Percentiles rank a stretch among this genome's conserved stretches.
phyloP scores from a whole-genome alignment of 2,329 filamentous ascomycete species.

The Colletotrichum sp. region DNA sequence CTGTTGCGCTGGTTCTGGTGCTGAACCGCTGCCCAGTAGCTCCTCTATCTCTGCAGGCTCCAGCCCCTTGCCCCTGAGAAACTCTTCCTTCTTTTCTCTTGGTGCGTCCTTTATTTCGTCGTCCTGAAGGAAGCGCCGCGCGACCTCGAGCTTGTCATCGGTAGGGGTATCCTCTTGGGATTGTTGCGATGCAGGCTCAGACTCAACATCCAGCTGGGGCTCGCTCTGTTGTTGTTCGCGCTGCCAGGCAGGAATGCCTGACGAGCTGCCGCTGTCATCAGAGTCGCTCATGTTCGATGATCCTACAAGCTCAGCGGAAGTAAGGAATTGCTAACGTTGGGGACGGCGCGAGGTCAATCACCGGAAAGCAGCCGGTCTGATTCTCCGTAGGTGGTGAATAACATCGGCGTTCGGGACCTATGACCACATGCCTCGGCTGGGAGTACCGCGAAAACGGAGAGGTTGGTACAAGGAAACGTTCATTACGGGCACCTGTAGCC shows the following conservation, averaged over 20 bases:
- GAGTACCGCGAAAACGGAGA: neutral
- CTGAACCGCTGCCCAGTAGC: slow-evolving; percentile 53
- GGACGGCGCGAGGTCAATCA: neutral
- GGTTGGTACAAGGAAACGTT: neutral
- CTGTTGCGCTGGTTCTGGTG: slow-evolving; percentile 10
- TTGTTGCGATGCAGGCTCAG: slow-evolving; percentile 7
- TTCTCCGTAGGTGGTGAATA: neutral
- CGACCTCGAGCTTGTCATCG: slow-evolving; percentile 60
- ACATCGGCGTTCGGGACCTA: slow-evolving; percentile 12
- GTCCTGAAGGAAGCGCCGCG: slow-evolving; percentile 77
- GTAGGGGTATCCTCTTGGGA: slow-evolving; percentile 6
- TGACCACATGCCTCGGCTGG: slow-evolving; percentile 24
- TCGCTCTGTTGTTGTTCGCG: slow-evolving; percentile 22
- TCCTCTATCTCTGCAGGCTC: slow-evolving; percentile 68
- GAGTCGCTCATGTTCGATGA: slow-evolving; percentile 35
- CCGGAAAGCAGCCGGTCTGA: neutral
- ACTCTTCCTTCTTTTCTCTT: slow-evolving; percentile 74
- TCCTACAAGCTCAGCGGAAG: neutral
- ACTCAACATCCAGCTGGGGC: neutral
- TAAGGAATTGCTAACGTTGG: neutral
- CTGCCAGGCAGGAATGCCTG: slow-evolving; percentile 37
- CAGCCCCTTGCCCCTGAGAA: slow-evolving; percentile 80
- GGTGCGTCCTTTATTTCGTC: slow-evolving; percentile 72
- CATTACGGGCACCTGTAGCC: neutral
- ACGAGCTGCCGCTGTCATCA: slow-evolving; percentile 27